Evolutionary conservation across 2,329 filamentous ascomycete species (phyloP).

Genomic region (Metarhizium album): DNA sequence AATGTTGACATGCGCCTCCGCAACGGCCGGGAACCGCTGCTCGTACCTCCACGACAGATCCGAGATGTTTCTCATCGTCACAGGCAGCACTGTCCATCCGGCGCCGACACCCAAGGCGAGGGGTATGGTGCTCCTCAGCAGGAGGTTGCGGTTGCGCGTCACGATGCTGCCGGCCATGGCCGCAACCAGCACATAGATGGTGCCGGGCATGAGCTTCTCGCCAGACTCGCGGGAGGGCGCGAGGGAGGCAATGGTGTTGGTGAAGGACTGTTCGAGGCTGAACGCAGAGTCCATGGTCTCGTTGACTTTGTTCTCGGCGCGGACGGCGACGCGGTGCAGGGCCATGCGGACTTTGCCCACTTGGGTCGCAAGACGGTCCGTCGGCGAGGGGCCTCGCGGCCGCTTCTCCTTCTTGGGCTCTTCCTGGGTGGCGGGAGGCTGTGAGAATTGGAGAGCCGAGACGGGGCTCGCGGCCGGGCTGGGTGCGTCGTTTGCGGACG

Average conservation of each 20-base stretch:
- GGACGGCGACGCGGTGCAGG: slow-evolving; percentile 62
- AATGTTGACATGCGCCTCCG: slow-evolving; percentile 66
- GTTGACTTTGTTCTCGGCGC: slow-evolving; percentile 77
- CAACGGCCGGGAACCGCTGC: slow-evolving; percentile 72
- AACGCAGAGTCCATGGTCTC: slow-evolving; percentile 69
- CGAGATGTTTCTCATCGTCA: slow-evolving; percentile 82
- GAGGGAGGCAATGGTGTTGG: slow-evolving; percentile 76
- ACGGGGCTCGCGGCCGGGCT: slow-evolving; percentile 16
- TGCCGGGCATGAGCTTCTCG: slow-evolving; percentile 81
- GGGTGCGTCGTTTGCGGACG: slow-evolving; percentile 19
- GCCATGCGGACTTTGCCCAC: slow-evolving; percentile 72
- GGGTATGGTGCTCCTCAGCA: slow-evolving; percentile 68
- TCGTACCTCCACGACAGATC: slow-evolving; percentile 88
- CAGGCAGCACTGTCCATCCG: slow-evolving; percentile 73
- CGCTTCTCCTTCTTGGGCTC: slow-evolving; percentile 18
- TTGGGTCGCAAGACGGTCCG: slow-evolving; percentile 76
- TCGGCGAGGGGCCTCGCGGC: slow-evolving; percentile 58
- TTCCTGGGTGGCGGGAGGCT: slow-evolving; percentile 22
- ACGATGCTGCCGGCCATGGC: slow-evolving; percentile 93
- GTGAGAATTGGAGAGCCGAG: slow-evolving; percentile 13
- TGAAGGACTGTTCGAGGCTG: slow-evolving; percentile 79
- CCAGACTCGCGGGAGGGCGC: slow-evolving; percentile 77
- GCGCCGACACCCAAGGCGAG: slow-evolving; percentile 71
- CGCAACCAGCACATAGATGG: slow-evolving; percentile 85
- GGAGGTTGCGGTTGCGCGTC: slow-evolving; percentile 73